Percentiles rank a stretch among this genome's conserved stretches.
Conservation (phyloP, 2,329 filamentous ascomycete species). For the Raffaelea arxii region DNA sequence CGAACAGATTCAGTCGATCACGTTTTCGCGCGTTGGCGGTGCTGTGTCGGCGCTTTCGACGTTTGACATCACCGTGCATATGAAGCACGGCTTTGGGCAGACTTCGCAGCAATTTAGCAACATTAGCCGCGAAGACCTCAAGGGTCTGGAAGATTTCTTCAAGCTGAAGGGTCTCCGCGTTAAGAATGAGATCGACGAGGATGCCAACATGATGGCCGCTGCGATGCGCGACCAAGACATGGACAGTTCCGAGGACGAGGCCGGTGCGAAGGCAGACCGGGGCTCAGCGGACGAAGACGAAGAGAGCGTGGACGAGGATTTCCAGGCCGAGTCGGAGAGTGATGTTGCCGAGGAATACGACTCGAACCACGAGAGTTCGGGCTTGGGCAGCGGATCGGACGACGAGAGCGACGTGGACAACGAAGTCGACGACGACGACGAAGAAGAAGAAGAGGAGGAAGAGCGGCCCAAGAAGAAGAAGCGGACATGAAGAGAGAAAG, state of each 20-base stretch:
- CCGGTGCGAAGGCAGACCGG: conserved; percentile 63
- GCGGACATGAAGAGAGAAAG: conserved; percentile 18
- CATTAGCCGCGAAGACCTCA: conserved; percentile 96
- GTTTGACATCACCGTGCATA: conserved; percentile 88
- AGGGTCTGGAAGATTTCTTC: conserved; percentile 95
- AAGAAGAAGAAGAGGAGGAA: conserved; percentile 30
- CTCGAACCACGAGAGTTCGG: conserved; percentile 79
- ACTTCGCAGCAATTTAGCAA: conserved; percentile 98
- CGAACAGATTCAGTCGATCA: conserved; percentile 84
- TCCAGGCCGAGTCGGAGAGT: conserved; percentile 82
- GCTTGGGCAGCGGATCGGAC: conserved; percentile 56
- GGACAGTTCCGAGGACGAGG: conserved; percentile 75
- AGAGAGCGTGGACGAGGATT: conserved; percentile 93
- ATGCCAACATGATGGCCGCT: conserved; percentile 69
- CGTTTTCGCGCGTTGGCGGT: conserved; percentile 90
- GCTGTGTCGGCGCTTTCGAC: conserved; percentile 89
- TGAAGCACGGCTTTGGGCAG: conserved; percentile 78
- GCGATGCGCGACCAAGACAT: conserved; percentile 78
- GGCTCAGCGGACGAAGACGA: conserved; percentile 94
- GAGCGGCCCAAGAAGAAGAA: conserved; percentile 33
- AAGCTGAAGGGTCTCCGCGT: conserved; percentile 89
- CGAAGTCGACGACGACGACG: conserved; percentile 38
- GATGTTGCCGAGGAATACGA: conserved; percentile 97
- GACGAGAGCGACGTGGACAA: conserved; percentile 52
- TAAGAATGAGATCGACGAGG: conserved; percentile 98